Percentiles rank a stretch among this genome's conserved stretches.
Conservation (phyloP, 805 yeast genomes). For the Yarrowia bubula region DNA sequence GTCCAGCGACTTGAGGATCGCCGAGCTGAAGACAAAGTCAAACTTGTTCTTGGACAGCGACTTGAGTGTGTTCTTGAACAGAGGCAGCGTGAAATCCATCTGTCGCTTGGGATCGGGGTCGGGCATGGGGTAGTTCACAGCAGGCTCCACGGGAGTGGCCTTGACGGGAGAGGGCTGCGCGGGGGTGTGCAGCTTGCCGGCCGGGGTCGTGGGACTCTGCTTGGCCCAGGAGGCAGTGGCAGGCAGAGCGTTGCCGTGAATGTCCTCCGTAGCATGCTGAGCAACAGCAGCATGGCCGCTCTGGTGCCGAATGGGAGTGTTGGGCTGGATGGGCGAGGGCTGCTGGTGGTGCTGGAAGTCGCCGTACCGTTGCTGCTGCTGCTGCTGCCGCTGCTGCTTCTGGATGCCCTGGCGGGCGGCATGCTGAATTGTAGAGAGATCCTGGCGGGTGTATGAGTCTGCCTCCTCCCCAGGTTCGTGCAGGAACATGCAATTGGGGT, state of each 20-base stretch:
- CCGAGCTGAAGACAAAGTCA: conserved; percentile 16
- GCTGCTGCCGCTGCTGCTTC: conserved; percentile 27
- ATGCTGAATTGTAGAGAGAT: conserved; percentile 65
- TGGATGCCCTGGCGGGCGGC: conserved; percentile 39
- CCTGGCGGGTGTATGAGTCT: conserved; percentile 89
- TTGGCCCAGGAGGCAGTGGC: conserved; percentile 70
- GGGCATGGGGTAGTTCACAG: conserved; percentile 30
- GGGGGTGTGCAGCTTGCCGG: conserved; percentile 35
- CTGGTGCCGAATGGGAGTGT: conserved; percentile 18
- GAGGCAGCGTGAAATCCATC: conserved; percentile 58
- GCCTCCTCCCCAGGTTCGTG: conserved; percentile 99
- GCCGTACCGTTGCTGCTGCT: conserved; percentile 18
- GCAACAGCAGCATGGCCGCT: conserved; percentile 28
- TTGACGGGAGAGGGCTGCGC: conserved; percentile 31
- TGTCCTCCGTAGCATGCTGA: conserved; percentile 29
- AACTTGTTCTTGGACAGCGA: conserved; percentile 25
- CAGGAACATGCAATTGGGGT: conserved; percentile 97
- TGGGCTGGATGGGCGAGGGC: conserved; percentile 14
- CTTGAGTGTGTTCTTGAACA: conserved; percentile 38
- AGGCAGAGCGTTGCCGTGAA: conserved; percentile 56
- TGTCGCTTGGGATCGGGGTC: conserved; percentile 44
- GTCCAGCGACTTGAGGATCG: conserved; percentile 8
- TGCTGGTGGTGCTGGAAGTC: conserved; percentile 18
- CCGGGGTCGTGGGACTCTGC: conserved; percentile 34
- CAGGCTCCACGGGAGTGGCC: conserved; percentile 11